Conservation (phyloP, 495 filamentous ascomycete species). For the Aspergillus haitiensis region DNA sequence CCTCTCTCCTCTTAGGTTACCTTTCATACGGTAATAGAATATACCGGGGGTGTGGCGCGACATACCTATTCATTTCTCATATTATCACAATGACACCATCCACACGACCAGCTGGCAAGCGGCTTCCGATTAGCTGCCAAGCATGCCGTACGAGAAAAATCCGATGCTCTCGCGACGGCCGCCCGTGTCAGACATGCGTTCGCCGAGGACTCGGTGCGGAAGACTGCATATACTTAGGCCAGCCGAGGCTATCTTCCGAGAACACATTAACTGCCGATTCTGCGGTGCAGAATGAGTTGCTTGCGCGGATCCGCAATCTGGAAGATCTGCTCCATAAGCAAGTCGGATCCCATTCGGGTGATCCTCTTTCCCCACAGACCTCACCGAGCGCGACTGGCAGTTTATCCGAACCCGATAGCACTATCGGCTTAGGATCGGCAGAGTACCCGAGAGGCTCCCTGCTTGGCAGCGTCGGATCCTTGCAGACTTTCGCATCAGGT, state of each 20-base stretch:
- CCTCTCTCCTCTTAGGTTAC: not conserved
- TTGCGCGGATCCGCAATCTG: constrained; percentile 41
- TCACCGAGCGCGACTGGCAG: constrained; percentile 36
- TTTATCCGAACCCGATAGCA: constrained; percentile 34
- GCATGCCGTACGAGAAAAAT: constrained; percentile 45
- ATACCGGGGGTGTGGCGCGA: too few relatives aligned
- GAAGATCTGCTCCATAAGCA: constrained; percentile 44
- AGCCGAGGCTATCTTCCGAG: constrained; percentile 40
- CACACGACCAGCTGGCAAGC: constrained; percentile 35
- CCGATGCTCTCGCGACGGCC: constrained; percentile 42
- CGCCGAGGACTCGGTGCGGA: constrained; percentile 42
- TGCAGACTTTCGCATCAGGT: constrained; percentile 40
- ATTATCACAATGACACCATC: constrained; percentile 17
- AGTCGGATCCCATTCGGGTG: constrained; percentile 23
- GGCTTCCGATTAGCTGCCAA: constrained; percentile 45
- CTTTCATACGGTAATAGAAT: too few relatives aligned
- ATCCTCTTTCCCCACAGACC: constrained; percentile 33
- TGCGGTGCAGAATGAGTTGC: constrained; percentile 36
- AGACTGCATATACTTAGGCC: constrained; percentile 46
- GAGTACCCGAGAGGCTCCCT: constrained; percentile 23
- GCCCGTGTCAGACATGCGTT: constrained; percentile 45
- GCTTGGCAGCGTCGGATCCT: constrained; percentile 31
- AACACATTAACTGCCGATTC: constrained; percentile 29
- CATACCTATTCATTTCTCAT: not conserved
- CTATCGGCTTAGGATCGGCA: constrained; percentile 22